phyloP scores from a whole-genome alignment of 2,329 filamentous ascomycete species.

The Venturia aucupariae region DNA sequence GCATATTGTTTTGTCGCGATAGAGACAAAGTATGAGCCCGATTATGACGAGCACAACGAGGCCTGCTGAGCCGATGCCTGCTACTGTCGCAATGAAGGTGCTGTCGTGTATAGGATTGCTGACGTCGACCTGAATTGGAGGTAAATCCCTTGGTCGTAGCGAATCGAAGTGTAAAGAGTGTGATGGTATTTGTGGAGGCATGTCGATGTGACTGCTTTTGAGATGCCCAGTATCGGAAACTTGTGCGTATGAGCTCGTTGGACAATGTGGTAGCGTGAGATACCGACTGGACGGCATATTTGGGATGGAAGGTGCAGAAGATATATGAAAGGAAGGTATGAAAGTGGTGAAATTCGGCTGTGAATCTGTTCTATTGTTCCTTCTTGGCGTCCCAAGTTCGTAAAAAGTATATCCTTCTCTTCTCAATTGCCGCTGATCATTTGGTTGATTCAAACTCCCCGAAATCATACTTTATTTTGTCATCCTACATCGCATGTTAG shows the following conservation, averaged over 20 bases:
- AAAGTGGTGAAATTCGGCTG: not conserved
- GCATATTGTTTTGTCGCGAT: constrained; percentile 10
- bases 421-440: too few species aligned
- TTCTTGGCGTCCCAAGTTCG: not conserved
- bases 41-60: constrained; percentile 11
- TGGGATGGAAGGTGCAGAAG: not conserved
- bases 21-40: constrained; percentile 11
- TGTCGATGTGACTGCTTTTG: not conserved
- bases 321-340: not conserved
- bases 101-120: constrained; percentile 13
- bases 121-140: not conserved
- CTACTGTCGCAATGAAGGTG: constrained; percentile 9
- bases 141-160: not conserved
- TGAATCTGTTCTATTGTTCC: not conserved
- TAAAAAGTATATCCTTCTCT: too few species aligned
- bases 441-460: too few species aligned
- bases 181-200: not conserved
- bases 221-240: not conserved
- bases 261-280: not conserved
- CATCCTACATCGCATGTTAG: too few species aligned
- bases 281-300: not conserved
- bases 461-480: too few species aligned
- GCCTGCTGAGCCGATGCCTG: not conserved
- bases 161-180: not conserved
- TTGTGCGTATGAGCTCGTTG: not conserved